Base-by-base conservation (phyloP, 2,329 filamentous ascomycete genomes). In the Colletotrichum musicola region DNA sequence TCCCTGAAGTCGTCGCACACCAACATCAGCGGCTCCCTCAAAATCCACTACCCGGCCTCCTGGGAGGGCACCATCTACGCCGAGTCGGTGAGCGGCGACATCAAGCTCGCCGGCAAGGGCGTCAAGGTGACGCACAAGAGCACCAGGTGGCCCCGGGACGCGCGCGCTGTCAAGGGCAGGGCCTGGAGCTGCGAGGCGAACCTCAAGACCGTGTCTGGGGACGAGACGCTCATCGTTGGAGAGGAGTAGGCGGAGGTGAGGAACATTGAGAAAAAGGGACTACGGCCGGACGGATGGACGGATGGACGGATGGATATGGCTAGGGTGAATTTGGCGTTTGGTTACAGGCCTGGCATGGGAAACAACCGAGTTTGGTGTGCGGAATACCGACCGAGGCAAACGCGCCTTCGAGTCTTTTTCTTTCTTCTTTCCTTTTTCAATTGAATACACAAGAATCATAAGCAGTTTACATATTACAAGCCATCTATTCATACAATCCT, bases 31-130 rank as follows among this genome's bases (percentile, higher is more conserved):
- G 85, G 84, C 6, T 56, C 73, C 38, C 72, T 87, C 55, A 73
- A 72, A 14, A 75, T 88, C 22, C 69, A 58, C 16, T 88, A 86
- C 71, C 86, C 87, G 0, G 73, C 72, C 22, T 77, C 80, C 2
- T 89, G 86, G 87, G 82, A 83, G 70, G 87, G 87, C 14, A 71
- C 71, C 20, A 75, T 88, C 40, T 69, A 69, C 10, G 80, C 82
- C 13, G 64, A 78, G 66, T 79, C 80, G 18, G 75, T 83, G 16
- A 80, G 80, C 25, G 85, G 85, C 2, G 71, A 63, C 10, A 75
- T 87, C 35, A 61, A 67, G 2, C 75, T 83, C 7, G 69, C 59
- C 20, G 86, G 86, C 14, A 77, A 81, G 47, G 85, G 79, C 16
- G 78, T 88, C 13, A 70, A 76, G 59, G 72, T 82, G 30, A 35